Conservation (phyloP, 2,329 filamentous ascomycete genomes). For the Ilyonectria destructans region DNA sequence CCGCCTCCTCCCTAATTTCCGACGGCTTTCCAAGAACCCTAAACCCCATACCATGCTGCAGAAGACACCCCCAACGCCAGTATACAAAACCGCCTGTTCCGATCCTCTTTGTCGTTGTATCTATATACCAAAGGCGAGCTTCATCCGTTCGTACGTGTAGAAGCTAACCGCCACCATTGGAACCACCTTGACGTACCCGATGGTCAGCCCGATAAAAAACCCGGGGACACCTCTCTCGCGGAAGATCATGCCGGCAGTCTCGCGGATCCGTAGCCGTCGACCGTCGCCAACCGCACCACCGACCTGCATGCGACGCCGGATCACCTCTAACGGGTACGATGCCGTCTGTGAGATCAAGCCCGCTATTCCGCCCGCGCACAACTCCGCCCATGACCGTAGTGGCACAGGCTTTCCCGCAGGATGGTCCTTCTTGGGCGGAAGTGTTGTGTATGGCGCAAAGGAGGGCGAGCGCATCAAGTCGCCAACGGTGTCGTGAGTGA, state of each 20-base stretch:
- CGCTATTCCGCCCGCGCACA: slow-evolving; percentile 87
- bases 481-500: slow-evolving; percentile 92
- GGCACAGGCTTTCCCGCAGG: slow-evolving; percentile 77
- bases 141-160: slow-evolving; percentile 77
- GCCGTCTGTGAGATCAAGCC: slow-evolving; percentile 92
- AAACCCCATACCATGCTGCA: slow-evolving; percentile 34
- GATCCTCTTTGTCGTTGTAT: slow-evolving; percentile 26
- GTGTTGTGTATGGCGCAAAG: slow-evolving; percentile 81
- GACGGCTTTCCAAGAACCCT: slow-evolving; percentile 18
- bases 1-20: background rate
- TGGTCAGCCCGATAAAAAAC: slow-evolving; percentile 93
- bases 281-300: slow-evolving; percentile 95
- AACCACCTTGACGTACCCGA: slow-evolving; percentile 95
- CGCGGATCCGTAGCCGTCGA: slow-evolving; percentile 81
- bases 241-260: slow-evolving; percentile 84
- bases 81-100: slow-evolving; percentile 21
- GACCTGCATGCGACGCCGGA: slow-evolving; percentile 95
- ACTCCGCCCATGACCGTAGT: slow-evolving; percentile 88
- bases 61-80: slow-evolving; percentile 48
- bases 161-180: slow-evolving; percentile 86
- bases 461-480: slow-evolving; percentile 83
- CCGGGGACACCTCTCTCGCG: slow-evolving; percentile 83
- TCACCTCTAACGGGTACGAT: slow-evolving; percentile 95
- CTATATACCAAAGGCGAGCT: slow-evolving; percentile 77
- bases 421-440: slow-evolving; percentile 73